Percentiles rank a stretch among this genome's conserved stretches.
These are phyloP conservation scores for Cyanophora paradoxa DNA, from an alignment of 78 protist species.

Conservation along the genomic window DNA sequence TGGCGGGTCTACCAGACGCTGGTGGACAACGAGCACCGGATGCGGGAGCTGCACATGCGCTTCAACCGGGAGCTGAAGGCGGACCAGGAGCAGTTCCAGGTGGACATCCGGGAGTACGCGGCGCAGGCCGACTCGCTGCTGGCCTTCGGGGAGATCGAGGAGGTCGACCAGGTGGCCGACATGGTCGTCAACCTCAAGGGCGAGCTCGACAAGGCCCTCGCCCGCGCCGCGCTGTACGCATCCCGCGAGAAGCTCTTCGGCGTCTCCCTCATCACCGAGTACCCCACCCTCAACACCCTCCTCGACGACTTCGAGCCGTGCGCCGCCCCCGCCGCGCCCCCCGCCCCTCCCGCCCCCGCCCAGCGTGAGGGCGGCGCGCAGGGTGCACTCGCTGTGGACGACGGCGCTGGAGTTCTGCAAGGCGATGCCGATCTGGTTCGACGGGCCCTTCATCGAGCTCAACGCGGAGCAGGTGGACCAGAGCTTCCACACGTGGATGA, in stretches of 20 bases:
- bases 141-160: slow-evolving; percentile 3
- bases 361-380: no score
- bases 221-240: neutral
- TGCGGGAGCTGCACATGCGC: no score
- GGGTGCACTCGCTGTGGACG: slow-evolving; percentile 1
- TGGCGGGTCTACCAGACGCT: no score
- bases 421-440: neutral
- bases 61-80: no score
- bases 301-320: no score
- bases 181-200: neutral
- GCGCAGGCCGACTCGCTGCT: slow-evolving; percentile 24
- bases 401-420: neutral
- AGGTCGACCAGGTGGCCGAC: neutral
- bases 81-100: slow-evolving; percentile 37
- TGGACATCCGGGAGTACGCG: slow-evolving; percentile 17
- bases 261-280: neutral
- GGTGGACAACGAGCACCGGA: no score
- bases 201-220: neutral
- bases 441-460: neutral
- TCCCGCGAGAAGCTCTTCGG: neutral
- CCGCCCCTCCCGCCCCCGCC: no score
- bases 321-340: neutral
- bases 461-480: neutral
- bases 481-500: neutral
- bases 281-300: neutral